phyloP scores from a whole-genome alignment of 2,329 filamentous ascomycete species.

The Aspergillus jensenii region DNA sequence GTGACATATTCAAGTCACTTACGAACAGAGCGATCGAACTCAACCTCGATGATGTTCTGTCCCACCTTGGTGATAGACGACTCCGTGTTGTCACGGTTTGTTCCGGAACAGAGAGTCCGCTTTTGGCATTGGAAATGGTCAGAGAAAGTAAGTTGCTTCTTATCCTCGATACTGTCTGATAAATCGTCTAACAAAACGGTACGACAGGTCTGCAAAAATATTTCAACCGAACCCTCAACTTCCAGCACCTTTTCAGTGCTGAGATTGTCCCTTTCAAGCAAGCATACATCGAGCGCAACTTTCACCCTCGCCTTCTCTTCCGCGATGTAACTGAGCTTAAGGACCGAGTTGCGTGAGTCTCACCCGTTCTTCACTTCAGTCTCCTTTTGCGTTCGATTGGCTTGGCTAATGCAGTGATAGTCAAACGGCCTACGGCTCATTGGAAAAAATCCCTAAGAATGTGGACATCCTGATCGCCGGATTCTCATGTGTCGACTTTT shows the following conservation, averaged over 20 bases:
- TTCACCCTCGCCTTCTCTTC: slow-evolving; percentile 54
- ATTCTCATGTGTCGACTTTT: slow-evolving; percentile 76
- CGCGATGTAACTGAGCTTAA: slow-evolving; percentile 60
- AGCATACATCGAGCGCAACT: slow-evolving; percentile 63
- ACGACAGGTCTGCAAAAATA: slow-evolving; percentile 31
- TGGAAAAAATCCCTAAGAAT: slow-evolving; percentile 54
- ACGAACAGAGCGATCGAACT: slow-evolving; percentile 23
- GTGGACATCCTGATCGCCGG: slow-evolving; percentile 70
- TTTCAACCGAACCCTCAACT: slow-evolving; percentile 38
- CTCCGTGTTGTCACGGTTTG: slow-evolving; percentile 70
- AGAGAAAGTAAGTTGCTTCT: slow-evolving; percentile 40
- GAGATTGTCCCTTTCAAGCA: slow-evolving; percentile 67
- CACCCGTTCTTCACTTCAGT: background rate
- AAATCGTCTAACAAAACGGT: background rate
- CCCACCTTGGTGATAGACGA: slow-evolving; percentile 32
- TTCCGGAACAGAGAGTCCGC: slow-evolving; percentile 73
- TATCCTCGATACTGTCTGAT: background rate
- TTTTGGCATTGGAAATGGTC: slow-evolving; percentile 64
- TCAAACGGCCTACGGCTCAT: slow-evolving; percentile 66
- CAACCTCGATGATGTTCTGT: slow-evolving; percentile 47
- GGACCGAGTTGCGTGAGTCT: slow-evolving; percentile 48
- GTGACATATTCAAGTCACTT: slow-evolving; percentile 32
- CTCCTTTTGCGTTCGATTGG: no score
- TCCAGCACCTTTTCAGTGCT: slow-evolving; percentile 60
- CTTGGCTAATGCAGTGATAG: slow-evolving; percentile 31